Conservation (phyloP, 306 rosid species). For the Cercis canadensis region DNA sequence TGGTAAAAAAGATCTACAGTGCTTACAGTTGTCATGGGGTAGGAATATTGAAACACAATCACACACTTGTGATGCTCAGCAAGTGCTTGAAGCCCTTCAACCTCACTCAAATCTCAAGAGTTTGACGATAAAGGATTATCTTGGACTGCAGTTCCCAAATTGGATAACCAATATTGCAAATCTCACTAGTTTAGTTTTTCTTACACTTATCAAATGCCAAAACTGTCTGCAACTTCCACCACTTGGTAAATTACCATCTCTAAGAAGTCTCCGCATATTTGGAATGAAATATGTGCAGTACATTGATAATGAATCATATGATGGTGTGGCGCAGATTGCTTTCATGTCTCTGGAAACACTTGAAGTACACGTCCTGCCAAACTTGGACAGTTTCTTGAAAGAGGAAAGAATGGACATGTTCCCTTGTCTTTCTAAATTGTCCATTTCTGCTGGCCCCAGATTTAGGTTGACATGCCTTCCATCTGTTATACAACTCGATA, state of each 20-base stretch:
- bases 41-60: neutral
- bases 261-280: neutral
- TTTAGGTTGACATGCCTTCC: neutral
- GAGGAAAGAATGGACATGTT: neutral
- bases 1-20: neutral
- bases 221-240: neutral
- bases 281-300: neutral
- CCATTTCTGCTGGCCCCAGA: accelerated
- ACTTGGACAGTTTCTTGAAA: neutral
- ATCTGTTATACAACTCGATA: neutral
- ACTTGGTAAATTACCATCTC: neutral
- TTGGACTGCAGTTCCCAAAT: neutral
- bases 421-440: neutral
- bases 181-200: neutral
- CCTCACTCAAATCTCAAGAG: neutral
- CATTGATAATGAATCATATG: neutral
- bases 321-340: neutral
- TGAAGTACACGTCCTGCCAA: neutral
- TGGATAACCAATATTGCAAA: neutral
- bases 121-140: neutral
- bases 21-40: neutral
- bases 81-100: neutral
- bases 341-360: neutral
- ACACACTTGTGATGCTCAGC: neutral
- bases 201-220: neutral